phyloP scores from a whole-genome alignment of 2,329 filamentous ascomycete genomes.

The Aspergillus quadricinctus region DNA sequence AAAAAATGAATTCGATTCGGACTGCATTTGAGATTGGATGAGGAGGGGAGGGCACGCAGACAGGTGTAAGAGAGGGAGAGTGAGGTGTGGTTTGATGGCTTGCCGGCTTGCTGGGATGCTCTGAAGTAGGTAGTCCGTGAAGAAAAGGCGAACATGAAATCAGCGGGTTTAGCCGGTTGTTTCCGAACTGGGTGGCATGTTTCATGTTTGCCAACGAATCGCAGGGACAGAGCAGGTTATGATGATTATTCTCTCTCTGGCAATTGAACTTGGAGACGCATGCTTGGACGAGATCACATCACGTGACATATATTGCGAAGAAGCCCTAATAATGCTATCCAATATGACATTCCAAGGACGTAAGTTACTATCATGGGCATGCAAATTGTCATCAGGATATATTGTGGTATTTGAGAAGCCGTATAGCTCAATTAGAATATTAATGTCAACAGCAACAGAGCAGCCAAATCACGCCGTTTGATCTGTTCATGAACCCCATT shows the following conservation, averaged over 20 bases:
- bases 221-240: neutral
- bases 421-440: conserved; percentile 11
- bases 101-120: neutral
- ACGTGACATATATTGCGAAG: neutral
- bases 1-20: neutral
- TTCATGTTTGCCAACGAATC: neutral
- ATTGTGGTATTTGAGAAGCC: neutral
- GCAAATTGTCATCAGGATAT: neutral
- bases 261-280: neutral
- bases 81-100: neutral
- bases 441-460: conserved; percentile 11
- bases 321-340: neutral
- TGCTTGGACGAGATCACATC: neutral
- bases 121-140: neutral
- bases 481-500: conserved; percentile 9
- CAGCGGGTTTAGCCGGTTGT: neutral
- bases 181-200: neutral
- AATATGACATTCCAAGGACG: neutral
- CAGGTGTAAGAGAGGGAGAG: neutral
- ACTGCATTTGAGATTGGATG: conserved; percentile 5
- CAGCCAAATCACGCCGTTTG: neutral
- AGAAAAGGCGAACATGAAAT: neutral
- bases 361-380: neutral
- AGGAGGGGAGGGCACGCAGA: neutral
- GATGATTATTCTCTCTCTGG: neutral